Base-by-base conservation (phyloP, 768 basidiomycete species). In the Pleurotus djamor region DNA sequence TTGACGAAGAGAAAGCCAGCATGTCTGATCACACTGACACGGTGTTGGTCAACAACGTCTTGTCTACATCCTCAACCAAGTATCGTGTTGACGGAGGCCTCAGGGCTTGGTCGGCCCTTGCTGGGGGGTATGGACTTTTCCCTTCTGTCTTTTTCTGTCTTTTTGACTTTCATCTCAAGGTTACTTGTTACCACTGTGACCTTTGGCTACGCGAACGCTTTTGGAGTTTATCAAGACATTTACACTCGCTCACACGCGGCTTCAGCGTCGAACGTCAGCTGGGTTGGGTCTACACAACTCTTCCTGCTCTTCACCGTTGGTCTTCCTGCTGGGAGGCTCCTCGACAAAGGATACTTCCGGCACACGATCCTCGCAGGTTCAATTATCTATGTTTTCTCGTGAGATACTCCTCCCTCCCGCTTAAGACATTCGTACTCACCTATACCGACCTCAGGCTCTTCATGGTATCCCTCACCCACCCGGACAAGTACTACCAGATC, bases 321-420 rank as follows among this genome's bases (percentile, higher is more conserved):
- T 10, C 49, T 51, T 51, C 49, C 49, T 5, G 49, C 49, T 5
- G 49, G 13, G 44, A 51, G 34, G 13, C 52, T 48, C 2, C 13
- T 51, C 13, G 49, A 54, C 51, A 8, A 9, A 2, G 12, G 14
- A 38, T 35, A 52, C 54, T 72, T 74, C 59, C 73, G 74, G 45
- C 68, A 74, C 37, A 59, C 78, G 14, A 66, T 78, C 38, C 71
- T 76, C 5, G 66, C 63, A 17, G 79, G 79, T 5, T 73, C 76
- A 3, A 14, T 79, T 5, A 59, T 79, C 5, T 78, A 79, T 54
- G 71, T 72, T 17, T 65, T 67, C 59, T 71, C 72, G 52, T 63
- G 75, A 52, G 65, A 76, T 7, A 32, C 34, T 32, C 21, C 21
- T 32, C 7, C 34, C 49, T 5, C 17, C n/a, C 17, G n/a, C 7